phyloP scores from a whole-genome alignment of 2,329 filamentous ascomycete species.

The Nigrospora oryzae region DNA sequence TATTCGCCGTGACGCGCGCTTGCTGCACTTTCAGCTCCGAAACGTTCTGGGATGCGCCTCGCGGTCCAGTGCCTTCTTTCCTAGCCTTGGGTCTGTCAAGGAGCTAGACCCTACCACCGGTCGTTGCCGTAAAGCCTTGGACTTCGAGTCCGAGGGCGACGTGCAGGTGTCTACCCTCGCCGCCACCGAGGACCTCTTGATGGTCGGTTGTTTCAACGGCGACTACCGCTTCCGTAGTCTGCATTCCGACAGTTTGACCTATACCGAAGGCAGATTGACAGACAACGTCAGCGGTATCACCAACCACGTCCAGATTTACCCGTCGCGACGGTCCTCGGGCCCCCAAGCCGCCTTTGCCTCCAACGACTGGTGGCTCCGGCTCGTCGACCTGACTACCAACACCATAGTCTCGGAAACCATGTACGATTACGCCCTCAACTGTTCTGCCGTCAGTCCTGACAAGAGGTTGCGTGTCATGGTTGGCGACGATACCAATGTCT shows the following conservation, averaged over 20 bases:
- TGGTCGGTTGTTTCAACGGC: conserved; percentile 51
- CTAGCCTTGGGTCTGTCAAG: conserved; percentile 38
- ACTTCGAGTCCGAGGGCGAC: conserved; percentile 28
- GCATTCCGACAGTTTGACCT: conserved; percentile 27
- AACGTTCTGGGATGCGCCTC: conserved; percentile 52
- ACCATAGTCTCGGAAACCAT: conserved; percentile 42
- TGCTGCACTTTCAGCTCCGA: conserved; percentile 60
- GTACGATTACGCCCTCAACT: conserved; percentile 62
- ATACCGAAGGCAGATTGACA: conserved; percentile 38
- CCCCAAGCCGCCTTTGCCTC: conserved; percentile 54
- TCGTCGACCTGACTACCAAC: conserved; percentile 51
- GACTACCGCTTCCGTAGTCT: conserved; percentile 43
- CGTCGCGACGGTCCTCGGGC: conserved; percentile 38
- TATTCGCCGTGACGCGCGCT: conserved; percentile 40
- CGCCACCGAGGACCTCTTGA: conserved; percentile 43
- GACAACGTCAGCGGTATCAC: conserved; percentile 46
- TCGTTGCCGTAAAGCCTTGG: conserved; percentile 33
- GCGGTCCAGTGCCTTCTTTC: conserved; percentile 48
- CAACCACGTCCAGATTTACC: conserved; percentile 54
- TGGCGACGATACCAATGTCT: conserved; percentile 56
- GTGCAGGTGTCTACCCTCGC: conserved; percentile 41
- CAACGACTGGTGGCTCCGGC: conserved; percentile 51
- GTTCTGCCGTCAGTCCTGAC: conserved; percentile 64
- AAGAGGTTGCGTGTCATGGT: conserved; percentile 64
- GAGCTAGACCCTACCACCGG: conserved; percentile 43